Conservation (phyloP, 2,329 filamentous ascomycete species). For the Ophiostoma sp. region DNA sequence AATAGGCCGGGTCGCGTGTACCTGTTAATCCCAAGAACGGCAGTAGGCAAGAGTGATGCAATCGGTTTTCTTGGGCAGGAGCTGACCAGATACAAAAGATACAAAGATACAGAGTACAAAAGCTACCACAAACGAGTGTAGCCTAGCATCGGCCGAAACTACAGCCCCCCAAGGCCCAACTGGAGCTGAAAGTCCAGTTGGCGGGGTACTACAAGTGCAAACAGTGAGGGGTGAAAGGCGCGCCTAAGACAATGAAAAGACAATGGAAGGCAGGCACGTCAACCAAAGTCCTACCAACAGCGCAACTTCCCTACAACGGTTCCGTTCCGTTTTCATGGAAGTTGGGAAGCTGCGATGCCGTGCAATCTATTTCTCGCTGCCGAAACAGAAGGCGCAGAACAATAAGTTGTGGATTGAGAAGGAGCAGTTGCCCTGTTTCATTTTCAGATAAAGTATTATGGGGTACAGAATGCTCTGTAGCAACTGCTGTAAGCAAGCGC, state of each 20-base stretch:
- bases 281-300: not conserved
- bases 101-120: not conserved
- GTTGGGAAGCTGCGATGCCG: not conserved
- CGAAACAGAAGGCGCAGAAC: not conserved
- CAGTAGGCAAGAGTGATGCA: slow-evolving; percentile 6
- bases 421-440: not conserved
- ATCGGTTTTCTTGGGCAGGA: not conserved
- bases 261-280: not conserved
- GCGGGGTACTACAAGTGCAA: not conserved
- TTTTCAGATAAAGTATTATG: not conserved
- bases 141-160: slow-evolving; percentile 5
- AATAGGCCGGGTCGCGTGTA: slow-evolving; percentile 6
- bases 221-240: slow-evolving; percentile 3
- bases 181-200: not conserved
- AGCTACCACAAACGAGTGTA: not conserved
- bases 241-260: not conserved
- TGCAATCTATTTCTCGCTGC: not conserved
- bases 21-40: not conserved
- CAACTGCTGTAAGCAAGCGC: not conserved
- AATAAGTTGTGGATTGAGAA: no score
- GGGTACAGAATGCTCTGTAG: not conserved
- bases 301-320: not conserved
- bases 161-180: not conserved
- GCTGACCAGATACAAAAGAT: not conserved
- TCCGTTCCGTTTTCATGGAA: not conserved